These are phyloP conservation scores for Auricularia sp. DNA, from an alignment of 768 basidiomycete species.

Conservation along the genomic window DNA sequence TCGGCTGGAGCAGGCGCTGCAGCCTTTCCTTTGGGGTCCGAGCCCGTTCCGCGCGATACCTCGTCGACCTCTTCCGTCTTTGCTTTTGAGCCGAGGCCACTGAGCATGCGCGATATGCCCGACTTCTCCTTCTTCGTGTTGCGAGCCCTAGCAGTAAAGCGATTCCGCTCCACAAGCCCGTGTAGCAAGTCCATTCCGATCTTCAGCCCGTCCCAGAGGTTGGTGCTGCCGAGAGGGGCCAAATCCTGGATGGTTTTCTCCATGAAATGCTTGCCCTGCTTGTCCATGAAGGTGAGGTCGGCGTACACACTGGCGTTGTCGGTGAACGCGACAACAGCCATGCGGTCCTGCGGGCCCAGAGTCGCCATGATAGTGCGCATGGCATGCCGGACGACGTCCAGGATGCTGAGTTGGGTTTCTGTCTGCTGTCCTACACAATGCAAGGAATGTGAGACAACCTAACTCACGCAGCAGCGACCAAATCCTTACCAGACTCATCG, in stretches of 20 bases:
- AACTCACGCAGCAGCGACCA: conserved; percentile 1
- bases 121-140: no score
- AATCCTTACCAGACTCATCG: conserved; percentile 1
- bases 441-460: neutral
- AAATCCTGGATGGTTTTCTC: conserved; percentile 4
- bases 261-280: conserved; percentile 4
- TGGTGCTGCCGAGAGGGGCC: conserved; percentile 4
- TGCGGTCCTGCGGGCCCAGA: conserved; percentile 5
- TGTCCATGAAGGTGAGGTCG: conserved; percentile 5
- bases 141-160: conserved; percentile 5
- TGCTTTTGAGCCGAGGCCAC: no score
- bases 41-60: no score
- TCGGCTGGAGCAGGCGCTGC: neutral
- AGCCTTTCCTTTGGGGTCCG: neutral
- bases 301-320: conserved; percentile 4
- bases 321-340: conserved; percentile 11
- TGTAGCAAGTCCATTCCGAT: conserved; percentile 10
- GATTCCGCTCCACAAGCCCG: conserved; percentile 3
- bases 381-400: conserved; percentile 12
- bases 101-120: no score
- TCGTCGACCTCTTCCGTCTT: no score
- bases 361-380: conserved; percentile 9
- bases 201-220: conserved; percentile 12
- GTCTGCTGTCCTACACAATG: neutral
- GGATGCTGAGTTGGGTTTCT: neutral